A percentile compares a stretch with the other conserved stretches of the same genome.
Evolutionary conservation across 2,329 filamentous ascomycete genomes (phyloP).

Genomic region (Huntiella omanensis): DNA sequence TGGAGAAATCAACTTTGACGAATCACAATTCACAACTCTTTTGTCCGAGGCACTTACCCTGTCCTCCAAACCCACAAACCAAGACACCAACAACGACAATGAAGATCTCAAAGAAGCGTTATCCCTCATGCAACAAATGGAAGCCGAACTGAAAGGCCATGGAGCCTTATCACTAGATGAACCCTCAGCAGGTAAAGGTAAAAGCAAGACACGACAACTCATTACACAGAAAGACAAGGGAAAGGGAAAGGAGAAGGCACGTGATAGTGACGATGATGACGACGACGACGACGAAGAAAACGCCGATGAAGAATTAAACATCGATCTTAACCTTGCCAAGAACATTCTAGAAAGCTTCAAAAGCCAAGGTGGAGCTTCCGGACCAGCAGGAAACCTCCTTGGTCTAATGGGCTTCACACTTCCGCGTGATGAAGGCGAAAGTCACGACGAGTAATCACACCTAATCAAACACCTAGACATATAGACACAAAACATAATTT

Average conservation of each 20-base stretch:
- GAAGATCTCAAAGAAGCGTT: slow-evolving; percentile 43
- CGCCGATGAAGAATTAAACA: slow-evolving; percentile 43
- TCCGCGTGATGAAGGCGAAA: slow-evolving; percentile 53
- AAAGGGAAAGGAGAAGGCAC: not conserved
- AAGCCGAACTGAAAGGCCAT: slow-evolving; percentile 49
- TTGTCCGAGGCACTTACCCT: slow-evolving; percentile 86
- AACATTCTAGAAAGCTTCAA: slow-evolving; percentile 90
- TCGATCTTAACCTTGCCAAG: slow-evolving; percentile 74
- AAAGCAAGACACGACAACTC: slow-evolving; percentile 12
- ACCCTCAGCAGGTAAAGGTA: slow-evolving; percentile 13
- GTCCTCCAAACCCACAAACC: not conserved
- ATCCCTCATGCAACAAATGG: slow-evolving; percentile 49
- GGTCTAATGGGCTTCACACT: slow-evolving; percentile 68
- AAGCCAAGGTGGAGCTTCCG: slow-evolving; percentile 66
- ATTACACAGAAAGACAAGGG: not conserved
- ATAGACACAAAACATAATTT: not conserved
- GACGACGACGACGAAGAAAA: slow-evolving; percentile 31
- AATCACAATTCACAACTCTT: slow-evolving; percentile 66
- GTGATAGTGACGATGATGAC: slow-evolving; percentile 13
- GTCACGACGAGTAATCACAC: slow-evolving; percentile 14
- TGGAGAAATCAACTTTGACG: slow-evolving; percentile 41
- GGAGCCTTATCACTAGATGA: slow-evolving; percentile 43
- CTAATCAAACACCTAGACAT: not conserved
- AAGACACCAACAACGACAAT: slow-evolving; percentile 18
- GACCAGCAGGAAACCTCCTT: slow-evolving; percentile 74